Evolutionary conservation across 2,329 filamentous ascomycete species (phyloP).

Genomic region (Cylindrodendrum hubeiense): DNA sequence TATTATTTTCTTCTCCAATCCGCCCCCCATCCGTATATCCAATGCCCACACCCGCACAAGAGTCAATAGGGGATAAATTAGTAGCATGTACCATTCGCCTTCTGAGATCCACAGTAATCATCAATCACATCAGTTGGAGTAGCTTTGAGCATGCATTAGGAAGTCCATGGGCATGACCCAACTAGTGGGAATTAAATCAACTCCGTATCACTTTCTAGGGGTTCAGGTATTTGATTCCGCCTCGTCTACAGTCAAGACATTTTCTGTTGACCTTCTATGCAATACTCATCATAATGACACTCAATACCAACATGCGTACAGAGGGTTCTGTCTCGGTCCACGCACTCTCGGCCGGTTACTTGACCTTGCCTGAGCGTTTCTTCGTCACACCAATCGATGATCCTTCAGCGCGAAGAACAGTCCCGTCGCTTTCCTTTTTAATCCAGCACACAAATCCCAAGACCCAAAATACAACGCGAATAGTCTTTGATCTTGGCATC

Average conservation of each 20-base stretch:
- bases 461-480: not conserved
- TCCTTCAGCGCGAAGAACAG: not conserved
- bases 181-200: not conserved
- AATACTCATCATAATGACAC: not conserved
- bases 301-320: not conserved
- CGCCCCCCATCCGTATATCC: not conserved
- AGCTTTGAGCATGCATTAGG: not conserved
- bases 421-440: slow-evolving; percentile 25
- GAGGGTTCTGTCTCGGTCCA: slow-evolving; percentile 15
- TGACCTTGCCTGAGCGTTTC: slow-evolving; percentile 22
- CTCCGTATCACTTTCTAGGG: not conserved
- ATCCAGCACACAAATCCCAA: slow-evolving; percentile 12
- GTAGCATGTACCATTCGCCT: not conserved
- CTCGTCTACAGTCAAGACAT: not conserved
- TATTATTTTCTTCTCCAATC: not conserved
- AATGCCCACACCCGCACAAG: too few relatives aligned
- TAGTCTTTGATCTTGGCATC: slow-evolving; percentile 26
- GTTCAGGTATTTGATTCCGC: not conserved
- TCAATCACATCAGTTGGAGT: not conserved
- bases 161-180: not conserved
- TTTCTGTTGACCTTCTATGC: not conserved
- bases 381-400: slow-evolving; percentile 16
- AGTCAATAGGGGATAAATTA: not conserved
- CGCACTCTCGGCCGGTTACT: slow-evolving; percentile 15
- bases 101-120: not conserved